Conservation (phyloP, 2,329 filamentous ascomycete genomes). For the Cercospora zeae-maydis region DNA sequence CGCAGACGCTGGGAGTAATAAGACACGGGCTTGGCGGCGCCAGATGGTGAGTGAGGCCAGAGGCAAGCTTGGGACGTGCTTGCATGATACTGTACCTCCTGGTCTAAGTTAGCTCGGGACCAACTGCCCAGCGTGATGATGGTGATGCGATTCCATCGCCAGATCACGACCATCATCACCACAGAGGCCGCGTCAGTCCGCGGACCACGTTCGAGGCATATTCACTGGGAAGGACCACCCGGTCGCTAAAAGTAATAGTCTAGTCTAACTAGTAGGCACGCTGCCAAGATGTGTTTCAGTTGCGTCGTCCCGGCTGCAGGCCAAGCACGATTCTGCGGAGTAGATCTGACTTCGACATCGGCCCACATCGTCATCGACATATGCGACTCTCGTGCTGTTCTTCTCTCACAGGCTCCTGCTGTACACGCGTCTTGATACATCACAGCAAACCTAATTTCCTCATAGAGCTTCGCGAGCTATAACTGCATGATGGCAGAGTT, state of each 20-base stretch:
- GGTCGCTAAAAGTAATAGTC: too few relatives aligned
- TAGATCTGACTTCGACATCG: conserved; percentile 14
- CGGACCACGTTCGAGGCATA: not conserved
- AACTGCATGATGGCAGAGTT: not conserved
- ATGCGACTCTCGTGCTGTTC: not conserved
- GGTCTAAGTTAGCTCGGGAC: too few relatives aligned
- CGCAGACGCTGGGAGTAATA: not conserved
- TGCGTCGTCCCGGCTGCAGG: conserved; percentile 5
- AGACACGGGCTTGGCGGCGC: not conserved
- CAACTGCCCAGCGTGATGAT: not conserved
- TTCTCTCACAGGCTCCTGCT: not conserved
- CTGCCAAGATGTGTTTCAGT: conserved; percentile 9
- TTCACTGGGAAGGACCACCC: conserved; percentile 1
- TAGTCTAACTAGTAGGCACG: too few relatives aligned
- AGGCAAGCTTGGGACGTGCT: not conserved
- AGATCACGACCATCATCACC: not conserved
- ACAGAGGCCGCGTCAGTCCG: conserved; percentile 13
- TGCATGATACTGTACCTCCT: too few relatives aligned
- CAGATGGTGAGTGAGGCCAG: not conserved
- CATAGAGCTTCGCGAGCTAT: not conserved
- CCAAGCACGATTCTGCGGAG: conserved; percentile 13
- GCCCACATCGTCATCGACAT: conserved; percentile 13
- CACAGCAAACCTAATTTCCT: not conserved
- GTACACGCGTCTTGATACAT: not conserved
- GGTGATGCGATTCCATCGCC: not conserved